Base-by-base conservation (phyloP, 2,329 filamentous ascomycete species). In the Xylariaceae sp. region DNA sequence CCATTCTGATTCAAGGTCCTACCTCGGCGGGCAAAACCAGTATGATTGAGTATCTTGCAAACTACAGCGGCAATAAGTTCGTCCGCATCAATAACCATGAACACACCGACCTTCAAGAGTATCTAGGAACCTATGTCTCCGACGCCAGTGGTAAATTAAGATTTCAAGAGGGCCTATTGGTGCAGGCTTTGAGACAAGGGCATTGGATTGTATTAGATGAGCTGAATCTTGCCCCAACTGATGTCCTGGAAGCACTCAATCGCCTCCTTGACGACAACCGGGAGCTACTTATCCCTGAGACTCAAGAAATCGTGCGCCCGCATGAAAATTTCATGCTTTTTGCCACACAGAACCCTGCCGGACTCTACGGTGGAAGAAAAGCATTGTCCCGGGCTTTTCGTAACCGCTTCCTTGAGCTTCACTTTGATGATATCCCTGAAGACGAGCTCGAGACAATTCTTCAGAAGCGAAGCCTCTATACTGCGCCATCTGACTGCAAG, bases 1-100 rank as follows among this genome's bases (percentile, higher is more conserved):
- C 94, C 0, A 89, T 99, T 47, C 78, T 99, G 7, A 88, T 99
- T 26, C 94, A 99, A 71, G 94, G 94, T 3, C 94, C 95, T 9
- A 99, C 94, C 0, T 99, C 95, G 4, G 89, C 92, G 9, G 94
- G 94, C 60, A 99, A 99, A 73, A 99, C 94, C 0, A 97, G 92
- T 71, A 99, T 99, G 94, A 95, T 99, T 42, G 92, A 97, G 71
- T 96, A 96, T 68, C 80, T 99, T 39, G 92, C 95, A n/a, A 94
- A 95, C 66, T 87, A 89, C 53, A 97, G 91, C 32, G 94, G 95
- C 3, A 96, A 99, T 69, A 94, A 89, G 67, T 99, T 97, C 67
- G 91, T 99, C 43, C 85, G 94, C 57, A 99, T 99, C 76, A 99
- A 99, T 74, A 99, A 99, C 64, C 94, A 99, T 71, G 95, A 99